Conservation (phyloP, 495 filamentous ascomycete genomes). For the Penicillium salamii region DNA sequence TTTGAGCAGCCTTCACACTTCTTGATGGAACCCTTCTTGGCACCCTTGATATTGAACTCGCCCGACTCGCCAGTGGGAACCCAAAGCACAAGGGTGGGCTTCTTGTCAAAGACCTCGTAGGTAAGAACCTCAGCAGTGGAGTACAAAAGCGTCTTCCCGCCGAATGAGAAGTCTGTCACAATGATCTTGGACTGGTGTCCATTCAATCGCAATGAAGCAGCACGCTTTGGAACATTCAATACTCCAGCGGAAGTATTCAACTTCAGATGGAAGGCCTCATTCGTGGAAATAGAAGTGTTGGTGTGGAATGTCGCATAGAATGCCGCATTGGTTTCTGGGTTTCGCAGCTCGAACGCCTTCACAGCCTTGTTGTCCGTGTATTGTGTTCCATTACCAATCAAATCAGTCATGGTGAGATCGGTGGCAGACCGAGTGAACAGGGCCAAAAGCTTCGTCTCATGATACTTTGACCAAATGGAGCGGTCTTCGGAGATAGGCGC, state of each 20-base stretch:
- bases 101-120: slow-evolving; percentile 45
- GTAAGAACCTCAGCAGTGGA: slow-evolving; percentile 60
- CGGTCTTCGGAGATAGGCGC: slow-evolving; percentile 58
- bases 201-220: slow-evolving; percentile 46
- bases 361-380: slow-evolving; percentile 50
- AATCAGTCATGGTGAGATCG: slow-evolving; percentile 52
- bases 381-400: slow-evolving; percentile 55
- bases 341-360: slow-evolving; percentile 50
- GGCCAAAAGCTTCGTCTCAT: slow-evolving; percentile 58
- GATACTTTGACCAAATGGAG: slow-evolving; percentile 55
- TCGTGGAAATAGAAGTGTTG: slow-evolving; percentile 41
- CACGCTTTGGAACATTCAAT: slow-evolving; percentile 43
- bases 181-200: slow-evolving; percentile 60
- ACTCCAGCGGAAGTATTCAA: slow-evolving; percentile 53
- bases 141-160: slow-evolving; percentile 50
- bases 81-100: slow-evolving; percentile 52
- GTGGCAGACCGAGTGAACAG: slow-evolving; percentile 53
- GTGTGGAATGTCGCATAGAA: slow-evolving; percentile 58
- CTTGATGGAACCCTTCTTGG: slow-evolving; percentile 34
- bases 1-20: slow-evolving; percentile 32
- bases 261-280: slow-evolving; percentile 49
- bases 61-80: slow-evolving; percentile 51
- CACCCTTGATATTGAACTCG: slow-evolving; percentile 52
- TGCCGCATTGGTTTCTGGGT: slow-evolving; percentile 50
- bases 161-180: slow-evolving; percentile 56